A percentile compares a stretch with the other conserved stretches of the same genome.
Evolutionary conservation across 345 rosid species (phyloP).

Genomic region (Eucalyptus marginata): DNA sequence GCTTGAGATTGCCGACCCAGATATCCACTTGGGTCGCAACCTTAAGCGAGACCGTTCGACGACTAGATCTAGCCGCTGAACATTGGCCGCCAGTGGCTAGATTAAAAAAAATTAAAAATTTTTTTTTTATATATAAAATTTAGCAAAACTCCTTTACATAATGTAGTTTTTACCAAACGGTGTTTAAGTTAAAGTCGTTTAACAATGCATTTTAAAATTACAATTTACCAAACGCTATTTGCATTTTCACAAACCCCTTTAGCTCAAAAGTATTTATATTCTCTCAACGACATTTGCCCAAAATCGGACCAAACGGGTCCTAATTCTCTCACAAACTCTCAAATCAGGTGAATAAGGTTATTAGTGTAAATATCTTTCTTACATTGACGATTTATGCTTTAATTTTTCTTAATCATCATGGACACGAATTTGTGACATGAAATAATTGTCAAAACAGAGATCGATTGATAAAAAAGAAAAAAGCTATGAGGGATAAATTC

Average conservation of each 20-base stretch:
- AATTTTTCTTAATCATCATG: background rate
- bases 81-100: too few species aligned
- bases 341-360: background rate
- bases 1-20: too few species aligned
- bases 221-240: too few species aligned
- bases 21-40: accelerated
- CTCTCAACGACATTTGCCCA: too few species aligned
- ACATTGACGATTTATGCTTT: background rate
- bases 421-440: background rate
- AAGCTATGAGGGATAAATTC: background rate
- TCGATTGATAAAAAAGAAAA: background rate
- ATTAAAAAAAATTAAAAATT: too few species aligned
- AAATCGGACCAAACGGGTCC: accelerated
- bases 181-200: too few species aligned
- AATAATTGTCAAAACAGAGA: background rate
- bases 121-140: too few species aligned
- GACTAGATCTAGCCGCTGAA: accelerated
- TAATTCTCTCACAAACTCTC: background rate
- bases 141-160: too few species aligned
- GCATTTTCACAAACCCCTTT: too few species aligned
- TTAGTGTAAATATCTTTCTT: background rate
- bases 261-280: too few species aligned
- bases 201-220: too few species aligned
- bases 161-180: too few species aligned
- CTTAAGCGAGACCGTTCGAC: accelerated